Percentiles rank a stretch among this genome's conserved stretches.
Evolutionary conservation across 1,139 yeast species (phyloP).

Genomic region (Petasospora fabianii): DNA sequence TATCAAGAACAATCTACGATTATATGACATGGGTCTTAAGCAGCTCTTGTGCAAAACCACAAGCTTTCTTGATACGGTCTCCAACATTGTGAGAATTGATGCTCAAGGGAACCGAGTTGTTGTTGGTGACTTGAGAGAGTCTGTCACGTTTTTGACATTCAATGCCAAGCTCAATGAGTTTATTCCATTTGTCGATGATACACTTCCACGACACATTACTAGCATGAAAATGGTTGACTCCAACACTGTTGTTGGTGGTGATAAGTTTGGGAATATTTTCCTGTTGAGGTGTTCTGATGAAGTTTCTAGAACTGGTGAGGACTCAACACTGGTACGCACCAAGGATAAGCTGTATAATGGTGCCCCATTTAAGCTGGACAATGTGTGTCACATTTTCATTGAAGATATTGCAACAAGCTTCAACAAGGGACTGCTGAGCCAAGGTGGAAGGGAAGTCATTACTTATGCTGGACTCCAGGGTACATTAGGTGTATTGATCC

Average conservation of each 20-base stretch:
- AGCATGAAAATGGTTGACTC: constrained; percentile 59
- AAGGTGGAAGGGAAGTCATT: constrained; percentile 59
- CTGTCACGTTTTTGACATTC: constrained; percentile 56
- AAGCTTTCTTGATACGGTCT: constrained; percentile 37
- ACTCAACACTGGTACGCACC: constrained; percentile 30
- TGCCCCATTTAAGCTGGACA: constrained; percentile 48
- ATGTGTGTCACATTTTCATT: constrained; percentile 58
- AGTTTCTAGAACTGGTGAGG: constrained; percentile 21
- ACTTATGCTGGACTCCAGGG: constrained; percentile 80
- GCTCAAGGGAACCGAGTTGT: constrained; percentile 58
- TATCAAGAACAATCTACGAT: constrained; percentile 46
- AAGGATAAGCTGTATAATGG: constrained; percentile 46
- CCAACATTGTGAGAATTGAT: constrained; percentile 47
- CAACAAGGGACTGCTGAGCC: constrained; percentile 46
- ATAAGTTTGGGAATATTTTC: constrained; percentile 79
- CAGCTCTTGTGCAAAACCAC: constrained; percentile 70
- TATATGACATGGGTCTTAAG: constrained; percentile 74
- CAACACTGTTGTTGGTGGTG: constrained; percentile 82
- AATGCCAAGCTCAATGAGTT: constrained; percentile 51
- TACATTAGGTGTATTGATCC: constrained; percentile 67
- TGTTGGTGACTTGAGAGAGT: constrained; percentile 64
- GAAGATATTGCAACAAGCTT: constrained; percentile 72
- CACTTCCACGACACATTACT: constrained; percentile 63
- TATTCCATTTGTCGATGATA: constrained; percentile 67
- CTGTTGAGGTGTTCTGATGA: constrained; percentile 55